phyloP scores from a whole-genome alignment of 495 filamentous ascomycete genomes.

The Penicillium lagena region DNA sequence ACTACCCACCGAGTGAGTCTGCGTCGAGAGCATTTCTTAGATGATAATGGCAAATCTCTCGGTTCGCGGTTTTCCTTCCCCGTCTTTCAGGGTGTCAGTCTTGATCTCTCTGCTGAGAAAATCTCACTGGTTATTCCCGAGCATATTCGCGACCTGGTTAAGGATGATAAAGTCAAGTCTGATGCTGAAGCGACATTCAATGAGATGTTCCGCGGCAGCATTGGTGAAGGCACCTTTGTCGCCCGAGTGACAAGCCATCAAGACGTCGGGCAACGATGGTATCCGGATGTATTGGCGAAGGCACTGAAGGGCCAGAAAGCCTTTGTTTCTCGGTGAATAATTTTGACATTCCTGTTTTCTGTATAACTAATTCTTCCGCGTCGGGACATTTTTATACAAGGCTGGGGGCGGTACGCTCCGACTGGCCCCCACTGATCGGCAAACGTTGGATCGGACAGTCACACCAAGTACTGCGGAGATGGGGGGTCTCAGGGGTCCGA shows the following conservation, averaged over 20 bases:
- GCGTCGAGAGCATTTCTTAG: slow-evolving; percentile 24
- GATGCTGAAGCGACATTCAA: slow-evolving; percentile 41
- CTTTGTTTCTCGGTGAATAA: slow-evolving; percentile 1
- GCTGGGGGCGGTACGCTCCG: too few species aligned
- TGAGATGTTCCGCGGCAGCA: slow-evolving; percentile 40
- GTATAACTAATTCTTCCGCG: too few species aligned
- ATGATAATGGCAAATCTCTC: slow-evolving; percentile 12
- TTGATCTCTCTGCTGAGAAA: slow-evolving; percentile 72
- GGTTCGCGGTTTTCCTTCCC: slow-evolving; percentile 81
- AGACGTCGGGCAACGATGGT: slow-evolving; percentile 81
- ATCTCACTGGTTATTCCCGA: slow-evolving; percentile 65
- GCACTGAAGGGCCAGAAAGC: slow-evolving; percentile 24
- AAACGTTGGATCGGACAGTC: slow-evolving; percentile 10
- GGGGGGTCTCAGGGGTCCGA: slow-evolving; percentile 1
- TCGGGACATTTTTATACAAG: too few species aligned
- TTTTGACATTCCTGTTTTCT: neutral
- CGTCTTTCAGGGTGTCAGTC: slow-evolving; percentile 83
- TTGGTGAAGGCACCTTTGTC: slow-evolving; percentile 78
- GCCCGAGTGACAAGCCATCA: slow-evolving; percentile 84
- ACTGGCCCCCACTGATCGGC: slow-evolving; percentile 1
- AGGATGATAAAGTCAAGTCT: slow-evolving; percentile 33
- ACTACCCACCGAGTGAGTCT: slow-evolving; percentile 76
- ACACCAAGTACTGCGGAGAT: slow-evolving; percentile 4
- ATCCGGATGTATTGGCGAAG: slow-evolving; percentile 55
- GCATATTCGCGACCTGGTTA: slow-evolving; percentile 44